Evolutionary conservation across 257 asterid species (phyloP), one percentile per base, ranked within the genome.

Genomic region (Mitragyna speciosa): DNA sequence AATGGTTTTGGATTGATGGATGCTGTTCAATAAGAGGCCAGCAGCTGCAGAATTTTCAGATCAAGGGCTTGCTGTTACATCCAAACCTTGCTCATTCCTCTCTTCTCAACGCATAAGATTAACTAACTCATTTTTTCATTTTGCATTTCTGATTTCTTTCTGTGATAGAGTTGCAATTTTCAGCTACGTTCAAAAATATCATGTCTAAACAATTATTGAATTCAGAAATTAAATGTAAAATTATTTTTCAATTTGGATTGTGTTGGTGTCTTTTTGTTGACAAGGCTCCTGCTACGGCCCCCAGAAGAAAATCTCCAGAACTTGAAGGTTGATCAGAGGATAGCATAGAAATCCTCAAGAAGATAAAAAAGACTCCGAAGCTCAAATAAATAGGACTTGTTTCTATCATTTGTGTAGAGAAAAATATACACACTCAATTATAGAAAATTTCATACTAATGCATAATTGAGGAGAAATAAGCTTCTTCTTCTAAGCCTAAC

Each of bases 1-100:
- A 84, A 69, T 94, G 97, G 97, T 78, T 2, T 71, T 91, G 96
- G 97, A 80, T 89, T 67, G 89, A 90, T 77, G 97, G 96, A 20
- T 88, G 91, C 66, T 49, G 78, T 79, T 80, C 85, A 0, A 54
- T 85, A 14, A 77, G 76, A 66, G 89, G 84, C n/a, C 82, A 58
- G 64, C 20, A 78, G 15, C n/a, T 87, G 76, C 81, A 69, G 41
- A 90, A 79, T 78, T 83, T 83, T 28, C 89, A 87, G 17, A 77
- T 89, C n/a, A 94, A 85, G 76, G 98, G 96, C 6, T n/a, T 91
- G 36, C 41, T 92, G 70, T 8, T 92, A n/a, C 86, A 85, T 69
- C 98, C 98, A 2, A 82, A 87, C 83, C 93, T 91, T 77, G 80
- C 76, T n/a, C 71, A 65, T 69, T 81, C 87, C 41, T 41, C 14